Evolutionary conservation across 2,329 filamentous ascomycete genomes (phyloP), one percentile per base, ranked within the genome.

Genomic region (Colletotrichum liaoningense): DNA sequence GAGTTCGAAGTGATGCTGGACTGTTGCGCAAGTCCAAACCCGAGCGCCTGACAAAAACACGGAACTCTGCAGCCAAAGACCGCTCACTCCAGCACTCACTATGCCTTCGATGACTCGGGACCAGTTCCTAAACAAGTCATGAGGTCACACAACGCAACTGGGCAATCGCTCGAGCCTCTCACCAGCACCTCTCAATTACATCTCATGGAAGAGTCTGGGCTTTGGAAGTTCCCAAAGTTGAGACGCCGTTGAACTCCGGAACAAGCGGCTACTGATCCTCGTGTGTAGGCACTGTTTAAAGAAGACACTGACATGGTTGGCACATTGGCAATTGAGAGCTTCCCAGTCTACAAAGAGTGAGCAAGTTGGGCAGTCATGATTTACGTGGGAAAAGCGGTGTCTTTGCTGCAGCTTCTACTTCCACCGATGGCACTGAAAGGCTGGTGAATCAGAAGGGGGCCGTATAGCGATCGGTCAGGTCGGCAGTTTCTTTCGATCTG

Each of bases 21-120:
- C 59, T 59, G 24, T 52, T 56, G 33, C 11, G 26, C 46, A 58
- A 14, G 56, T 54, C 58, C 54, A 33, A 49, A 72, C 52, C 67
- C 49, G 63, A 63, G 72, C 72, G 62, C 57, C 46, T 72, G 63
- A 30, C 58, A 35, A 56, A 72, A 67, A 74, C 35, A 63, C 63
- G 63, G 72, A 67, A 72, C 62, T 49, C 54, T 54, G 22, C 57
- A 26, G 62, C 28, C 63, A 38, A 49, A 63, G 67, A 56, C 60
- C 33, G 30, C 59, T 55, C 28, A 52, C 52, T 62, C 28, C 67
- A 63, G 67, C 62, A 55, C 42, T 46, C 59, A 73, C 70, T 38
- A 19, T 28, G 42, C 69, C 35, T 46, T 42, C 54, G 12, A 28
- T 38, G 63, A 38, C 55, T 16, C 22, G 30, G 22, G 22, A 56